Conservation (phyloP, 2,329 filamentous ascomycete species). For the Aschersonia sp. region DNA sequence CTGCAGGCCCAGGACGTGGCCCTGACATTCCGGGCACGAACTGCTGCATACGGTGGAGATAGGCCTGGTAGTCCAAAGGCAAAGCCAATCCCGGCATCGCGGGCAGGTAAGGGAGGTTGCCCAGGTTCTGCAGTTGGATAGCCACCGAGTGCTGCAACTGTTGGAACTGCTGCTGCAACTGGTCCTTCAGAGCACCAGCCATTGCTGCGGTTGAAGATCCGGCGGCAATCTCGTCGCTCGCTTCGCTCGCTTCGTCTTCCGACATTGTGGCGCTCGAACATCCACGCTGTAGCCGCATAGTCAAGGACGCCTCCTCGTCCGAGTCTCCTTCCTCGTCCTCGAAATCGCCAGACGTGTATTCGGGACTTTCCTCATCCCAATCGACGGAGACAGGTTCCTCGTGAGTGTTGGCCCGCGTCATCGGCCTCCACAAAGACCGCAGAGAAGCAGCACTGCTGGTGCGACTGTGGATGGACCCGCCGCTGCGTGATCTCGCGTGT, state of each 20-base stretch:
- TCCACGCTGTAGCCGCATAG: slow-evolving; percentile 16
- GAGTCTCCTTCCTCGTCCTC: slow-evolving; percentile 21
- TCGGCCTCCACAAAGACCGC: slow-evolving; percentile 50
- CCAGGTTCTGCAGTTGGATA: slow-evolving; percentile 46
- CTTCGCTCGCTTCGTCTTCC: slow-evolving; percentile 18
- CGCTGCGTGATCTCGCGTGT: slow-evolving; percentile 53
- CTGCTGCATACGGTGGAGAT: slow-evolving; percentile 52
- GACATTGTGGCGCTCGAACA: slow-evolving; percentile 11
- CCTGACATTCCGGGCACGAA: slow-evolving; percentile 52
- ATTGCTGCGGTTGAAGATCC: slow-evolving; percentile 46
- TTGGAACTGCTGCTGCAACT: slow-evolving; percentile 59
- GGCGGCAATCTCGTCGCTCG: slow-evolving; percentile 24
- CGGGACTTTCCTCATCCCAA: slow-evolving; percentile 25
- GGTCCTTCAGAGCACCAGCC: slow-evolving; percentile 57
- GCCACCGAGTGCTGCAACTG: slow-evolving; percentile 61
- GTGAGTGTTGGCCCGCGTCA: slow-evolving; percentile 17
- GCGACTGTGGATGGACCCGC: slow-evolving; percentile 42
- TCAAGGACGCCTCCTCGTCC: slow-evolving; percentile 20
- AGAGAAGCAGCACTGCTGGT: slow-evolving; percentile 54
- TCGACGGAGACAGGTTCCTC: slow-evolving; percentile 24
- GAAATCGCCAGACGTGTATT: slow-evolving; percentile 30
- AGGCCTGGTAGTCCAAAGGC: slow-evolving; percentile 59
- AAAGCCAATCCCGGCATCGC: slow-evolving; percentile 42
- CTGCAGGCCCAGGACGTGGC: slow-evolving; percentile 35
- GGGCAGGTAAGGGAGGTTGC: slow-evolving; percentile 38